Evolutionary conservation across 306 rosid species (phyloP).

Genomic region (Lathyrus aphaca): DNA sequence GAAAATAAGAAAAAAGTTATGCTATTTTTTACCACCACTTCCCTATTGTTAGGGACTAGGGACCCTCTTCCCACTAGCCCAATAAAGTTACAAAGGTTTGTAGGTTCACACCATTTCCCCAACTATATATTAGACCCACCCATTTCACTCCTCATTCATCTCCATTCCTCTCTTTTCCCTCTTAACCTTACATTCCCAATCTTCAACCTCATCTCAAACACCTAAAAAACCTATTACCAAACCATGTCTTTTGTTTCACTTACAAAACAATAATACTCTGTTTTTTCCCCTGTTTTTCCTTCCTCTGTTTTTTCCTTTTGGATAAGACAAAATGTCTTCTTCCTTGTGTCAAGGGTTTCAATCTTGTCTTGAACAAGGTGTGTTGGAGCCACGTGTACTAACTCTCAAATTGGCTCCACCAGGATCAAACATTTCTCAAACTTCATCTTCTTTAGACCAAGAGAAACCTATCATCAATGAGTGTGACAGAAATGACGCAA

Average conservation of each 20-base stretch:
- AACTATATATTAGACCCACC: constrained; percentile 64
- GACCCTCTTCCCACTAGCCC: constrained; percentile 30
- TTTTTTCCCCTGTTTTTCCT: no score
- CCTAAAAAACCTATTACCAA: not conserved
- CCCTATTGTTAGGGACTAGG: constrained; percentile 31
- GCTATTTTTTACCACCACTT: constrained; percentile 20
- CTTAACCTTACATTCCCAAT: not conserved
- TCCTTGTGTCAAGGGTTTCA: constrained; percentile 56
- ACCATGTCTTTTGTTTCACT: no score
- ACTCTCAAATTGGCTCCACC: constrained; percentile 59
- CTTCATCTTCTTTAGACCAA: constrained; percentile 14
- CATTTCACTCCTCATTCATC: constrained; percentile 45
- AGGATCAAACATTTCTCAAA: not conserved
- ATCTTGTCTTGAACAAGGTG: constrained; percentile 55
- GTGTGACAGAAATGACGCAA: constrained; percentile 11
- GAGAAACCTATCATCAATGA: constrained; percentile 27
- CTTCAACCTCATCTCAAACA: not conserved
- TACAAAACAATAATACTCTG: no score
- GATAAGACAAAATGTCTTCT: constrained; percentile 51
- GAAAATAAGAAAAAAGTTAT: constrained; percentile 24
- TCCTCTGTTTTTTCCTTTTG: constrained; percentile 34
- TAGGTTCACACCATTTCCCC: constrained; percentile 35
- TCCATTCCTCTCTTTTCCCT: constrained; percentile 38
- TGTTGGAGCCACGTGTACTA: constrained; percentile 48
- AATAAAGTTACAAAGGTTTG: constrained; percentile 9